These are phyloP conservation scores for Triticum urartu DNA, from an alignment of 176 grass and related monocot species.

Conservation along the genomic window DNA sequence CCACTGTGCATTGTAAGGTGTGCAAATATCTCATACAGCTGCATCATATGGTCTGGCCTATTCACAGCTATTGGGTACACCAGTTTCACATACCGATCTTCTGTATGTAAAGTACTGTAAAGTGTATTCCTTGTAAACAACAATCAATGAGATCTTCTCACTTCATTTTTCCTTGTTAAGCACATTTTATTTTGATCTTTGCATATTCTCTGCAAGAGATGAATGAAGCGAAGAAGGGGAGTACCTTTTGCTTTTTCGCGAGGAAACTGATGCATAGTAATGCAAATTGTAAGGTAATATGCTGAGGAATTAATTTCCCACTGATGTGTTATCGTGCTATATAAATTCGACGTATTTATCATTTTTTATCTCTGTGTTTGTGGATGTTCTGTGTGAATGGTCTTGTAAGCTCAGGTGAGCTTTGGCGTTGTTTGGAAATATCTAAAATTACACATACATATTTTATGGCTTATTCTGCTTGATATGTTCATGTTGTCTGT, in stretches of 20 bases:
- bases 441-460: not conserved
- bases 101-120: slow-evolving; percentile 60
- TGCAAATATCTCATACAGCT: slow-evolving; percentile 36
- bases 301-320: slow-evolving; percentile 21
- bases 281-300: slow-evolving; percentile 48
- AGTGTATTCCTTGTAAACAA: slow-evolving; percentile 43
- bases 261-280: slow-evolving; percentile 36
- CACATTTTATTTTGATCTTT: slow-evolving; percentile 65
- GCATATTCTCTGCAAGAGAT: slow-evolving; percentile 93
- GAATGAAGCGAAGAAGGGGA: slow-evolving; percentile 49
- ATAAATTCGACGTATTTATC: slow-evolving; percentile 21
- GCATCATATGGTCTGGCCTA: slow-evolving; percentile 65
- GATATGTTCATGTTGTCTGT: not conserved
- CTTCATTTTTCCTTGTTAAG: slow-evolving; percentile 28
- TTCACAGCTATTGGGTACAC: slow-evolving; percentile 56
- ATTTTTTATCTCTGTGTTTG: not conserved
- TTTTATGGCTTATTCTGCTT: not conserved
- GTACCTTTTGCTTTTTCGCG: slow-evolving; percentile 35
- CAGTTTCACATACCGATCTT: slow-evolving; percentile 47
- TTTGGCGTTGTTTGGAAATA: not conserved
- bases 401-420: not conserved
- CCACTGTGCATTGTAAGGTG: slow-evolving; percentile 44
- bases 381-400: not conserved
- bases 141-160: slow-evolving; percentile 25
- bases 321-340: slow-evolving; percentile 20